These are phyloP conservation scores for Cryphonectria naterciae DNA, from an alignment of 2,329 filamentous ascomycete genomes.

Conservation along the genomic window DNA sequence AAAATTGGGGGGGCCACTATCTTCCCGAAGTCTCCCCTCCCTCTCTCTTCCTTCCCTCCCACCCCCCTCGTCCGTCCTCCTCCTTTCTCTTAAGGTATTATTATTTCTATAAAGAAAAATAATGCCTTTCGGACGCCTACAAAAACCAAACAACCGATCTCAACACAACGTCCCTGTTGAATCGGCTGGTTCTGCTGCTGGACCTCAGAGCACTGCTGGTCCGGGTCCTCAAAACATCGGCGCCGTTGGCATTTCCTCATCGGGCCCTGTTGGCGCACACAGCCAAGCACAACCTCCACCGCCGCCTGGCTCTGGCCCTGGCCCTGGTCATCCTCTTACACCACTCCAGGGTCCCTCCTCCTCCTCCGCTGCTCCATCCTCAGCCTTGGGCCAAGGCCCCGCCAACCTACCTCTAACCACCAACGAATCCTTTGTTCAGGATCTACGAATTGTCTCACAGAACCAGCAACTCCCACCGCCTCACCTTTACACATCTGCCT, in stretches of 20 bases:
- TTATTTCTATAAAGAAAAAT: constrained; percentile 32
- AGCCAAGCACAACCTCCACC: constrained; percentile 34
- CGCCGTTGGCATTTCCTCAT: constrained; percentile 22
- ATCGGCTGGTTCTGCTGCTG: constrained; percentile 26
- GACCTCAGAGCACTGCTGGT: constrained; percentile 32
- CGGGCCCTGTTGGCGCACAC: constrained; percentile 27
- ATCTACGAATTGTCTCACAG: constrained; percentile 18
- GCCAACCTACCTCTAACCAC: constrained; percentile 36
- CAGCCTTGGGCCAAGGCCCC: constrained; percentile 36
- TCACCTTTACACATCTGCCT: constrained; percentile 30
- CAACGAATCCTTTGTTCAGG: constrained; percentile 34
- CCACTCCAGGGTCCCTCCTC: constrained; percentile 31
- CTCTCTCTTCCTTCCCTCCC: neutral
- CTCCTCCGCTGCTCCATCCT: constrained; percentile 28
- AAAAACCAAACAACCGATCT: constrained; percentile 60
- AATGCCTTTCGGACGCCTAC: constrained; percentile 61
- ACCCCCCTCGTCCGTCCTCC: too few relatives aligned
- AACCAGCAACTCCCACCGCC: constrained; percentile 30
- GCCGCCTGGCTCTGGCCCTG: constrained; percentile 45
- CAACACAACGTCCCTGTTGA: constrained; percentile 57
- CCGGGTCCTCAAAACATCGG: constrained; percentile 14
- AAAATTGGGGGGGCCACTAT: constrained; percentile 9
- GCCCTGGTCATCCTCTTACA: constrained; percentile 49
- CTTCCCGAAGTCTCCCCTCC: neutral
- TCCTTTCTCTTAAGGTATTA: neutral